phyloP scores from a whole-genome alignment of 169 alveolate species.

The Plasmodium falciparum region DNA sequence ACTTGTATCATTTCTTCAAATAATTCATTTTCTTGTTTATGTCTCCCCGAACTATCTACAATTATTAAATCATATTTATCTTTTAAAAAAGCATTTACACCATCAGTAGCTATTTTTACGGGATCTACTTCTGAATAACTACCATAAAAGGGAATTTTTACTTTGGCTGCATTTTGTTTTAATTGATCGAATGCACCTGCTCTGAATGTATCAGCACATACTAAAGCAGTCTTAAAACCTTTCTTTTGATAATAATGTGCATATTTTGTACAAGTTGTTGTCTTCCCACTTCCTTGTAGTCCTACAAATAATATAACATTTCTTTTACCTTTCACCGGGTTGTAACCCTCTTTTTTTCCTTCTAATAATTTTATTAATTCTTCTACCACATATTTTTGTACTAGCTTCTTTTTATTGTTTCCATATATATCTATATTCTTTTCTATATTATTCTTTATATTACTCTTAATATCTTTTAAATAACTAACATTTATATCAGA shows the following conservation, averaged over 20 bases:
- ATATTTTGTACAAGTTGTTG: slow-evolving; percentile 99
- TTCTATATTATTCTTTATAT: slow-evolving; percentile 90
- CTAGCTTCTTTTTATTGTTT: slow-evolving; percentile 86
- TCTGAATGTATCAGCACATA: slow-evolving; percentile 99
- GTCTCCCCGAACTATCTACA: slow-evolving; percentile 99
- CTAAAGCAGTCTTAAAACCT: slow-evolving; percentile 98
- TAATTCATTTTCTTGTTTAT: slow-evolving; percentile 98
- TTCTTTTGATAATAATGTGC: slow-evolving; percentile 97
- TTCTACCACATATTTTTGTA: slow-evolving; percentile 84
- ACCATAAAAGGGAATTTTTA: slow-evolving; percentile 98
- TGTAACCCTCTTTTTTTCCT: slow-evolving; percentile 92
- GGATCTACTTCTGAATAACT: slow-evolving; percentile 99
- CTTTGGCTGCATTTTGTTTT: slow-evolving; percentile 99
- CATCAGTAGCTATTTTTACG: slow-evolving; percentile 98
- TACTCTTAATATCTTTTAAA: slow-evolving; percentile 92
- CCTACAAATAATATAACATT: slow-evolving; percentile 99
- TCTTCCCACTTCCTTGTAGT: slow-evolving; percentile 99
- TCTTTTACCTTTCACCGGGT: slow-evolving; percentile 93
- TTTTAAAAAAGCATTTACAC: slow-evolving; percentile 95
- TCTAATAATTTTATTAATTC: slow-evolving; percentile 95
- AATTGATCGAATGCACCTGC: slow-evolving; percentile 99
- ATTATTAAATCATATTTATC: slow-evolving; percentile 97
- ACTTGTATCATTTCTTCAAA: slow-evolving; percentile 99
- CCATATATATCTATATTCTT: slow-evolving; percentile 87
- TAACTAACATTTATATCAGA: slow-evolving; percentile 96